Conservation (phyloP, 495 filamentous ascomycete genomes). For the Penicillium crystallinum region DNA sequence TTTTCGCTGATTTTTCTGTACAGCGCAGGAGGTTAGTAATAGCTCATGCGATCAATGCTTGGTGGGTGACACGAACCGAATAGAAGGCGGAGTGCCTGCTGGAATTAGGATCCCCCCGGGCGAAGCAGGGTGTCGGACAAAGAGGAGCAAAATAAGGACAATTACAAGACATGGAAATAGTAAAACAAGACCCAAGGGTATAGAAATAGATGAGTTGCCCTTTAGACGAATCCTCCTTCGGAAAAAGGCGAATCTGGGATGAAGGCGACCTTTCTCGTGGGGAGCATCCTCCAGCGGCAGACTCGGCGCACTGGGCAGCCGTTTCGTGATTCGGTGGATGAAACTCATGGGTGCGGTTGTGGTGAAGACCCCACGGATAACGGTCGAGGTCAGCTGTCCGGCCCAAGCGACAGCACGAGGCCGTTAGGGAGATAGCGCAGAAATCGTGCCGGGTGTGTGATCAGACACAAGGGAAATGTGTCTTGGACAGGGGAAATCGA, state of each 20-base stretch:
- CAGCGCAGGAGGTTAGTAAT: slow-evolving; percentile 7
- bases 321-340: slow-evolving; percentile 58
- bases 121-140: slow-evolving; percentile 82
- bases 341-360: slow-evolving; percentile 51
- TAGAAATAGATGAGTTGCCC: slow-evolving; percentile 89
- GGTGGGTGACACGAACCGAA: slow-evolving; percentile 58
- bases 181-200: slow-evolving; percentile 88
- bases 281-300: slow-evolving; percentile 57
- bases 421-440: slow-evolving; percentile 9
- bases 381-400: slow-evolving; percentile 16
- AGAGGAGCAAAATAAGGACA: slow-evolving; percentile 82
- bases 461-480: slow-evolving; percentile 5
- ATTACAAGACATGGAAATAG: slow-evolving; percentile 91
- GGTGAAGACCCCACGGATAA: slow-evolving; percentile 21
- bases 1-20: slow-evolving; percentile 93
- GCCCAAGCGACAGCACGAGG: slow-evolving; percentile 21
- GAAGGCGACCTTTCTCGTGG: slow-evolving; percentile 47
- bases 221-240: slow-evolving; percentile 83
- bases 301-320: slow-evolving; percentile 56
- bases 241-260: slow-evolving; percentile 74
- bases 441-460: slow-evolving; percentile 9
- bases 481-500: slow-evolving; percentile 11
- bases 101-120: slow-evolving; percentile 82
- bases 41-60: background rate
- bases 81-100: slow-evolving; percentile 81